Base-by-base conservation (phyloP, 2,329 filamentous ascomycete species). In the Colletotrichum sp. region DNA sequence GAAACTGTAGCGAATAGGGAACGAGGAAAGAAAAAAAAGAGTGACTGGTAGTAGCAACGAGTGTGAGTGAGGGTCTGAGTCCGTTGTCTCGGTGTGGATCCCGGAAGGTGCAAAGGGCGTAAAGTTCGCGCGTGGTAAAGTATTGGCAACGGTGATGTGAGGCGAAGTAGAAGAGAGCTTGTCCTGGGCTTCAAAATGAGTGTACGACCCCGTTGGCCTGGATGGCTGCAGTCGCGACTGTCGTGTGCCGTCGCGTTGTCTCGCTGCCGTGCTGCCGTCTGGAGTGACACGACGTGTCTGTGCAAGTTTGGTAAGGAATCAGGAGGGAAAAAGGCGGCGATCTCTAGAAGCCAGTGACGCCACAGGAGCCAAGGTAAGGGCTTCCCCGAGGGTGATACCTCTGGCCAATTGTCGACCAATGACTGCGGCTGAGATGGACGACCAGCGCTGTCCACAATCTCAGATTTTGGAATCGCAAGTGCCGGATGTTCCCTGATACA, bases 401-500 rank as follows among this genome's bases (percentile, higher is more conserved):
- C 32, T 34, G 34, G 28, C 36, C 21, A 36, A 34, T 21, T 52
- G 26, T 26, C 32, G 21, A 34, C 72, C 71, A 77, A 77, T 67
- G 62, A 67, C 32, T 71, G 52, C 18, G 52, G 21, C n/a, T 36
- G 39, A 77, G 66, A 71, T n/a, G 66, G 63, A 77, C 71, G 66
- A 68, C 60, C 66, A 55, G 75, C 67, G 71, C 71, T 71, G 34
- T 73, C 75, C 60, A 34, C 71, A 71, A 77, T 75, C 66, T 71
- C 62, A 39, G 64, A 30, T 34, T 57, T 52, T 36, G 57, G 39
- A 67, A 44, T 13, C 55, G 57, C 26, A 44, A 21, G 36, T 34
- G 63, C 69, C 18, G 44, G n/a, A 34, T 60, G 16, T 63, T 57
- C 64, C 32, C 34, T 59, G 57, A 26, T 69, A 34, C 21, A 36